Evolutionary conservation across 345 rosid genomes (phyloP).

Genomic region (Eucalyptus virginea): DNA sequence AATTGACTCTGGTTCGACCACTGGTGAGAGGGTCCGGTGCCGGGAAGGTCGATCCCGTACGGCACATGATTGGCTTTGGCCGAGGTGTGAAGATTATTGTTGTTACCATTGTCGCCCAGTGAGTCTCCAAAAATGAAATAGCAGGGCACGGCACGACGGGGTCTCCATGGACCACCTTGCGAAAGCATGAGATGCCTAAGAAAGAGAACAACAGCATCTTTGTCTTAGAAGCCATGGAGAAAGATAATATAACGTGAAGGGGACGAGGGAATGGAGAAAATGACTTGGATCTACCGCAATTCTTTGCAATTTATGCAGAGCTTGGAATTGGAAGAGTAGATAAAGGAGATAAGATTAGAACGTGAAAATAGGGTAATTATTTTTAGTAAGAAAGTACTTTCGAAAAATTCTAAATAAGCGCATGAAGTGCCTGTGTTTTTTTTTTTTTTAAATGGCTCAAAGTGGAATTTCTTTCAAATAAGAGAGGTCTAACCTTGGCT

Average conservation of each 20-base stretch:
- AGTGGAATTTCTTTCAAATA: no score
- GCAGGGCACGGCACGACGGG: conserved; percentile 15
- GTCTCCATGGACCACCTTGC: neutral
- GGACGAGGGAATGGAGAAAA: neutral
- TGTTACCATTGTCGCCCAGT: conserved; percentile 8
- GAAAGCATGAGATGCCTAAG: neutral
- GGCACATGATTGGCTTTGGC: conserved; percentile 4
- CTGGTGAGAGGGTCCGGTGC: neutral
- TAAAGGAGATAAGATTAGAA: neutral
- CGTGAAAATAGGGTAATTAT: neutral
- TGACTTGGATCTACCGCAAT: neutral
- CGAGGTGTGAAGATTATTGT: neutral
- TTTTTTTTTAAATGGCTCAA: no score
- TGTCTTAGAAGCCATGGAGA: neutral
- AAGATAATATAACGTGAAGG: neutral
- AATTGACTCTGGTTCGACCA: conserved; percentile 1
- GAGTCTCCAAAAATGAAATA: conserved; percentile 19
- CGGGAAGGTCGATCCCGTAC: conserved; percentile 6
- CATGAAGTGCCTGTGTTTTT: no score
- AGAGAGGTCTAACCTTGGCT: no score
- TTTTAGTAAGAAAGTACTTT: neutral
- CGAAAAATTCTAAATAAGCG: no score
- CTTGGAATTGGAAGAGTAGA: neutral
- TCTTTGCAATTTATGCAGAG: neutral
- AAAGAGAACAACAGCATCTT: neutral